Conservation (phyloP, 371 early-diverging fungal species). For the Mortierella polycephala region DNA sequence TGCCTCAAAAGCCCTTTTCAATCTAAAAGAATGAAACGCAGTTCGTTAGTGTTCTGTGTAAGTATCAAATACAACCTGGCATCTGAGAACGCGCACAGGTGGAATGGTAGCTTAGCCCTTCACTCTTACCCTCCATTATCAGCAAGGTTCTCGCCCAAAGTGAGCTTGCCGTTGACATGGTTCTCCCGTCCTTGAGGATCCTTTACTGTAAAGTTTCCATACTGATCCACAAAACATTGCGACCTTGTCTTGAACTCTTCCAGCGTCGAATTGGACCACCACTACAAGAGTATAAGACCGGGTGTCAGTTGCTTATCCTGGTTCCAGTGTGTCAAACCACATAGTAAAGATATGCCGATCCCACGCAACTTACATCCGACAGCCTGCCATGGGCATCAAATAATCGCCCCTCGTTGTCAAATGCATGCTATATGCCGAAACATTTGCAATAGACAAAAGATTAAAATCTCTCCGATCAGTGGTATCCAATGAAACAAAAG, state of each 20-base stretch:
- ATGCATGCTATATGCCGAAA: constrained; percentile 38
- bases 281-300: constrained; percentile 36
- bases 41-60: background rate
- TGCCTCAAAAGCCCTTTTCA: constrained; percentile 56
- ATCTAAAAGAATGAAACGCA: constrained; percentile 1
- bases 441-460: background rate
- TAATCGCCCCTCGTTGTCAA: constrained; percentile 66
- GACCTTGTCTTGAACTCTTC: constrained; percentile 62
- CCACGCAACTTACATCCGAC: constrained; percentile 32
- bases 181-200: constrained; percentile 57
- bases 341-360: background rate
- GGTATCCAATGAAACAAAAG: too few species aligned
- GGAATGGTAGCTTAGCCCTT: too few species aligned
- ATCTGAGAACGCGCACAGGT: background rate
- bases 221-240: constrained; percentile 73
- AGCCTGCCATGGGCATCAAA: constrained; percentile 62
- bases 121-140: constrained; percentile 56
- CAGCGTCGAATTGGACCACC: constrained; percentile 74
- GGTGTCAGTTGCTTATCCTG: background rate
- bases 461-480: background rate
- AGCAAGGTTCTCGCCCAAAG: constrained; percentile 78
- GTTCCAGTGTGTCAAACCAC: background rate
- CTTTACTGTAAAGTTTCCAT: constrained; percentile 63
- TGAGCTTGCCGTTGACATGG: constrained; percentile 68
- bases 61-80: background rate